Evolutionary conservation across 2,329 filamentous ascomycete species (phyloP).

Genomic region (Aspergillus carbonarius): DNA sequence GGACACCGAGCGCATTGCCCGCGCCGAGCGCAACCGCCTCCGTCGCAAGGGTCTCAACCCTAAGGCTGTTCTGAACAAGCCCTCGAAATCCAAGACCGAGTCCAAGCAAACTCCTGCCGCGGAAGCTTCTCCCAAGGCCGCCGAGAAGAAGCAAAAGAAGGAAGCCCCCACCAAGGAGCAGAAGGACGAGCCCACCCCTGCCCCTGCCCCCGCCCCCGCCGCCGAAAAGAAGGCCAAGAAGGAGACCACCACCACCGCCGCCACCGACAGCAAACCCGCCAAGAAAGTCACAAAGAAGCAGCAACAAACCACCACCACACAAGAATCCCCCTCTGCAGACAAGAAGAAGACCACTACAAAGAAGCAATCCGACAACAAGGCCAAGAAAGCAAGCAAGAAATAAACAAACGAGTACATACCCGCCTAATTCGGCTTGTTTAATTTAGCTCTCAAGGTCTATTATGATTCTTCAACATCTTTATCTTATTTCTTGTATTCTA

Average conservation of each 20-base stretch:
- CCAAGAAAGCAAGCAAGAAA: slow-evolving; percentile 33
- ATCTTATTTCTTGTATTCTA: slow-evolving; percentile 18
- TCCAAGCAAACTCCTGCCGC: slow-evolving; percentile 8
- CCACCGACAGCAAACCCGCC: background rate
- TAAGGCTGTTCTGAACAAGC: slow-evolving; percentile 52
- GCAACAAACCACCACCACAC: background rate
- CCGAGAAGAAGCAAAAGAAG: slow-evolving; percentile 20
- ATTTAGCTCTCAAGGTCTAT: background rate
- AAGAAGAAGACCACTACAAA: slow-evolving; percentile 19
- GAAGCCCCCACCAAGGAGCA: slow-evolving; percentile 14
- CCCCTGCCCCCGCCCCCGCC: too few species aligned
- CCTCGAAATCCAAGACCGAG: slow-evolving; percentile 29
- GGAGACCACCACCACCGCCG: background rate
- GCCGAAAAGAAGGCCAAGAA: slow-evolving; percentile 13
- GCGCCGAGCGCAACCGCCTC: slow-evolving; percentile 71
- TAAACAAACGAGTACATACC: slow-evolving; percentile 5
- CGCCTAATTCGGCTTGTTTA: background rate
- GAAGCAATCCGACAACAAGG: slow-evolving; percentile 21
- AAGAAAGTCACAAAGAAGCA: background rate
- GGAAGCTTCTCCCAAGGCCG: slow-evolving; percentile 5
- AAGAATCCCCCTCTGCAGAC: background rate
- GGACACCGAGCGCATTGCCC: slow-evolving; percentile 69
- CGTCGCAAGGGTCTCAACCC: slow-evolving; percentile 73
- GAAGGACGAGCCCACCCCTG: slow-evolving; percentile 12
- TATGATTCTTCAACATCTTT: slow-evolving; percentile 21